Evolutionary conservation across 148 eudicot species (phyloP).

Genomic region (Rhododendron mucronatum): DNA sequence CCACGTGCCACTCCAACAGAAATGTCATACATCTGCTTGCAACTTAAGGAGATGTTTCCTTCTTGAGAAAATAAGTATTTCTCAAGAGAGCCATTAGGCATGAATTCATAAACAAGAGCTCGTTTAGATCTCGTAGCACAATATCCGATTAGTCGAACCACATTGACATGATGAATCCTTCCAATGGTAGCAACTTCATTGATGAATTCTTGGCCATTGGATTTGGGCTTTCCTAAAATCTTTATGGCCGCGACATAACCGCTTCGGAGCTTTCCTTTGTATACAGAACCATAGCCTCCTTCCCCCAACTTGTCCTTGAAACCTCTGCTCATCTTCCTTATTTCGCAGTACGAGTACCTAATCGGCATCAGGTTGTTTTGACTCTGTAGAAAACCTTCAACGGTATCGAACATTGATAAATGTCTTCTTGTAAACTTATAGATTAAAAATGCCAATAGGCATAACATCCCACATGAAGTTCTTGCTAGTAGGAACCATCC

Average conservation of each 20-base stretch:
- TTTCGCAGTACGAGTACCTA: background rate
- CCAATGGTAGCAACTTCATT: conserved; percentile 16
- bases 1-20: conserved; percentile 18
- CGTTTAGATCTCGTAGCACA: conserved; percentile 15
- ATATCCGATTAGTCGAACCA: conserved; percentile 25
- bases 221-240: conserved; percentile 16
- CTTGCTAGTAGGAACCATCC: background rate
- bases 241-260: conserved; percentile 14
- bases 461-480: background rate
- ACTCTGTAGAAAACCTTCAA: background rate
- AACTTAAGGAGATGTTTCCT: conserved; percentile 5
- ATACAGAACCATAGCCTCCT: background rate
- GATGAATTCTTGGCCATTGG: conserved; percentile 25
- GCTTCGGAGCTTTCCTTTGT: background rate
- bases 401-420: conserved; percentile 7
- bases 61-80: conserved; percentile 18
- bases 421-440: conserved; percentile 10
- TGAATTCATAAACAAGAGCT: conserved; percentile 15
- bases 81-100: conserved; percentile 25
- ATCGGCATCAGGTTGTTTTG: conserved; percentile 18
- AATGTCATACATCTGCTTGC: conserved; percentile 18
- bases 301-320: background rate
- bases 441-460: background rate
- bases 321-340: background rate
- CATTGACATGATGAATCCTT: conserved; percentile 20